phyloP scores from a whole-genome alignment of 1,139 yeast genomes.

The Sugiyamaella neomexicana region DNA sequence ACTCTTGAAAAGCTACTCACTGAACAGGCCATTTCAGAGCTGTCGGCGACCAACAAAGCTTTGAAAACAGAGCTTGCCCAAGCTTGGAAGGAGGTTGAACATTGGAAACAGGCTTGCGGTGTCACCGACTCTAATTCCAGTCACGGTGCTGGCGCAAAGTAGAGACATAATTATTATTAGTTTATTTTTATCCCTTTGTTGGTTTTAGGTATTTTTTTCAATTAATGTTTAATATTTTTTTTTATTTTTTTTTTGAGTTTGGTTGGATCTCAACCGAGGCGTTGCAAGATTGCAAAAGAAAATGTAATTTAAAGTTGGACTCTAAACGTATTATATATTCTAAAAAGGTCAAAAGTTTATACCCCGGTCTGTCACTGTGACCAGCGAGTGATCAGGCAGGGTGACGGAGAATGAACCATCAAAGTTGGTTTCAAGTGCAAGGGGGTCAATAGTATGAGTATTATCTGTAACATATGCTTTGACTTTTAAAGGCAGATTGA shows the following conservation, averaged over 20 bases:
- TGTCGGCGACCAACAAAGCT: slow-evolving; percentile 74
- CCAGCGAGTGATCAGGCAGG: slow-evolving; percentile 9
- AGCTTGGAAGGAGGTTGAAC: slow-evolving; percentile 91
- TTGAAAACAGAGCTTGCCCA: slow-evolving; percentile 77
- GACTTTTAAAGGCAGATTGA: not conserved
- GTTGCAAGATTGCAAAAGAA: too few relatives aligned
- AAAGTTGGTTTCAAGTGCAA: slow-evolving; percentile 3
- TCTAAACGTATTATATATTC: too few relatives aligned
- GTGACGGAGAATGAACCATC: not conserved
- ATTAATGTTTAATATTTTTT: not conserved
- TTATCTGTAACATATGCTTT: slow-evolving; percentile 10
- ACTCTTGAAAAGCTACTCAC: slow-evolving; percentile 87
- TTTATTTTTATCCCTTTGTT: not conserved
- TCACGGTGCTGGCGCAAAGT: not conserved
- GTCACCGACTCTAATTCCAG: not conserved
- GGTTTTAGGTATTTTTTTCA: not conserved
- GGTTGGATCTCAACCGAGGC: too few relatives aligned
- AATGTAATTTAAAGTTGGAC: too few relatives aligned
- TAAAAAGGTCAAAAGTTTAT: not conserved
- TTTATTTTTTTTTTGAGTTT: too few relatives aligned
- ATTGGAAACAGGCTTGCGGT: slow-evolving; percentile 57
- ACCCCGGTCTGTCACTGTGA: slow-evolving; percentile 1
- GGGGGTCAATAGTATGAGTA: slow-evolving; percentile 1
- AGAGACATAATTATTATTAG: not conserved
- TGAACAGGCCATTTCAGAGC: slow-evolving; percentile 85